These are phyloP conservation scores for Pisolithus marmoratus DNA, from an alignment of 768 basidiomycete species.

Conservation along the genomic window DNA sequence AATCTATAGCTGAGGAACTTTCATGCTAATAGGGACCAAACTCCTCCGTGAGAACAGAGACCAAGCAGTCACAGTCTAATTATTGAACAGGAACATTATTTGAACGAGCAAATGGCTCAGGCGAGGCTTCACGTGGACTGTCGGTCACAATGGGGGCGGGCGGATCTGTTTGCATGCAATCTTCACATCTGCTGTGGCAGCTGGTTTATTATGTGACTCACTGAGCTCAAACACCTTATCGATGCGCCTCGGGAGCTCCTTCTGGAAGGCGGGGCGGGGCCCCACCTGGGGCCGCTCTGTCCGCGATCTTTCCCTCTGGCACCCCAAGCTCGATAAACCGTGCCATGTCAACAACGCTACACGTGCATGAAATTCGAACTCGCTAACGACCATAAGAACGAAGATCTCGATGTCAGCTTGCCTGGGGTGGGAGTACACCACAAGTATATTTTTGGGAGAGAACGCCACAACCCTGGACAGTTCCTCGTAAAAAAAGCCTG, in stretches of 20 bases:
- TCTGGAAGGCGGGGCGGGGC: constrained; percentile 11
- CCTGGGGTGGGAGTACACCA: too few relatives aligned
- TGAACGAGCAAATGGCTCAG: too few relatives aligned
- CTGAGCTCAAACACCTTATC: constrained; percentile 18
- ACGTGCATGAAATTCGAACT: background rate
- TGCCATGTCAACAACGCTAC: background rate
- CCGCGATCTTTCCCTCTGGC: constrained; percentile 8
- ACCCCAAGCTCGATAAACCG: background rate
- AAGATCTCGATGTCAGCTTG: too few relatives aligned
- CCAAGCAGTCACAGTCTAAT: too few relatives aligned
- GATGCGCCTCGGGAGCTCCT: constrained; percentile 21
- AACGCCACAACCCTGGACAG: too few relatives aligned
- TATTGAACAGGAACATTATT: too few relatives aligned
- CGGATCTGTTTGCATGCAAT: background rate
- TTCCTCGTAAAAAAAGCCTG: too few relatives aligned
- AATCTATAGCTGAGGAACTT: background rate
- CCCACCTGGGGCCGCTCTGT: constrained; percentile 4
- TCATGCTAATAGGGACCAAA: background rate
- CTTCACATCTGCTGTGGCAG: background rate
- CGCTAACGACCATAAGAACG: too few relatives aligned
- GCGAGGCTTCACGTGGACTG: too few relatives aligned
- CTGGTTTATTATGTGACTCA: constrained; percentile 5
- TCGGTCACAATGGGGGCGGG: too few relatives aligned
- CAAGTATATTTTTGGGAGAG: too few relatives aligned
- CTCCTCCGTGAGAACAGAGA: background rate